Conservation (phyloP, 495 filamentous ascomycete genomes). For the Penicillium simplicissimum region DNA sequence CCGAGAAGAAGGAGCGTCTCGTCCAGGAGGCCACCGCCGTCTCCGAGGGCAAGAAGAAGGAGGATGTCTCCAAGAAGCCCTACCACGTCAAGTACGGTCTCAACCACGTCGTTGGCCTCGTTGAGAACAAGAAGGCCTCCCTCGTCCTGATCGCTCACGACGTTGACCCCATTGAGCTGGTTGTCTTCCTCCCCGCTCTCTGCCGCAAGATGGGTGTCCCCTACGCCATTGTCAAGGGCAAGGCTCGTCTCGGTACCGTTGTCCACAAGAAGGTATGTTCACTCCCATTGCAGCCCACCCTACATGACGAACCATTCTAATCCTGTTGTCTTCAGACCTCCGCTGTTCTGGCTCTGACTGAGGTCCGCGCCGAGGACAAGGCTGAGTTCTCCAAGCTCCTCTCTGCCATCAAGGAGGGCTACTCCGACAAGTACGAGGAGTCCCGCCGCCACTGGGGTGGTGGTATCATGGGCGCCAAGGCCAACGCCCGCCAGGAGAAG, state of each 20-base stretch:
- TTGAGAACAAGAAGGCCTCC: constrained; percentile 99
- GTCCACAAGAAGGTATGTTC: constrained; percentile 86
- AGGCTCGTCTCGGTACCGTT: constrained; percentile 96
- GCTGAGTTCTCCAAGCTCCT: constrained; percentile 94
- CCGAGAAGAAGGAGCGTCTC: constrained; percentile 99
- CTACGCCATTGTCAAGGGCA: constrained; percentile 99
- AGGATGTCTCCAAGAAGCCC: constrained; percentile 99
- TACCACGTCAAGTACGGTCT: constrained; percentile 99
- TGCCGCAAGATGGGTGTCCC: constrained; percentile 99
- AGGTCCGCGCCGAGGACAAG: constrained; percentile 98
- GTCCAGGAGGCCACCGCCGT: constrained; percentile 96
- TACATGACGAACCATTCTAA: neutral
- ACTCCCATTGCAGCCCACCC: neutral
- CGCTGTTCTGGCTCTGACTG: constrained; percentile 92
- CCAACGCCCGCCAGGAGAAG: constrained; percentile 89
- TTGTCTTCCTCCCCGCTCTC: constrained; percentile 97
- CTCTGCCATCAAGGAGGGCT: constrained; percentile 96
- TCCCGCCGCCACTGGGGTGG: constrained; percentile 95
- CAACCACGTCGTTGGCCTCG: constrained; percentile 98
- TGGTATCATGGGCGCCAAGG: constrained; percentile 99
- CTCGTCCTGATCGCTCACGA: constrained; percentile 99
- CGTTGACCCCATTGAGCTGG: constrained; percentile 99
- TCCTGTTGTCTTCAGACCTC: constrained; percentile 59
- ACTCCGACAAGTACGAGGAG: constrained; percentile 94
- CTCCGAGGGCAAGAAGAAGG: constrained; percentile 99